Percentiles rank a stretch among this genome's conserved stretches.
Evolutionary conservation across 2,329 filamentous ascomycete genomes (phyloP).

Genomic region (Aspergillus udagawae): DNA sequence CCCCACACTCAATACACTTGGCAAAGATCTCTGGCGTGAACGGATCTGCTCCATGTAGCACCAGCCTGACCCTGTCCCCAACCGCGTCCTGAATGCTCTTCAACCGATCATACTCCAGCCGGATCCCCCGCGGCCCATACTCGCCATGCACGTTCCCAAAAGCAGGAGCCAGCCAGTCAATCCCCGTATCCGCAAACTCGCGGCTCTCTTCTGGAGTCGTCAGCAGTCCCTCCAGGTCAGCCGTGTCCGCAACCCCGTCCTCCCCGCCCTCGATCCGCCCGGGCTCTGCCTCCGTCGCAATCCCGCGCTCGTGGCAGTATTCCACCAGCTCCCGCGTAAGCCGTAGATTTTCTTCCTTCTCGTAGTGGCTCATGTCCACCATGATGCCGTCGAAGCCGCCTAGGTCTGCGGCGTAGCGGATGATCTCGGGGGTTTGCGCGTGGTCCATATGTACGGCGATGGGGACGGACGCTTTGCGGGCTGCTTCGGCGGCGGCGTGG

Average conservation of each 20-base stretch:
- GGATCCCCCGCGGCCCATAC: constrained; percentile 63
- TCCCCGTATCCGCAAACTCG: constrained; percentile 67
- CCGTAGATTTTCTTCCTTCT: constrained; percentile 65
- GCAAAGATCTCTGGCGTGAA: constrained; percentile 54
- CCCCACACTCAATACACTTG: constrained; percentile 52
- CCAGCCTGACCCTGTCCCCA: constrained; percentile 48
- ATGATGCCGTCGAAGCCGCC: constrained; percentile 68
- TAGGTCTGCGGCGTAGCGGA: constrained; percentile 58
- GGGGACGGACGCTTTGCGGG: constrained; percentile 55
- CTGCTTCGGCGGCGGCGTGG: constrained; percentile 53
- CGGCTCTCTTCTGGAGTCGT: constrained; percentile 67
- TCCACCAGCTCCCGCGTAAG: constrained; percentile 60
- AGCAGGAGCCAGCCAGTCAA: constrained; percentile 70
- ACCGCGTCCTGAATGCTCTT: constrained; percentile 48
- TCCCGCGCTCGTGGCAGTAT: constrained; percentile 62
- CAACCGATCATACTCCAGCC: constrained; percentile 57
- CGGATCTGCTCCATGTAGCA: constrained; percentile 57
- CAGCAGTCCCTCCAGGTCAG: constrained; percentile 58
- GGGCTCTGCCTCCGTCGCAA: constrained; percentile 67
- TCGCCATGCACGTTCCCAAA: constrained; percentile 75
- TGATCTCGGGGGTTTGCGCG: constrained; percentile 60
- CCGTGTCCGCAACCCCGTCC: constrained; percentile 68
- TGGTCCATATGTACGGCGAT: constrained; percentile 64
- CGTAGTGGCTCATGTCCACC: constrained; percentile 73
- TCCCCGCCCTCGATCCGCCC: constrained; percentile 70